Evolutionary conservation across 208 protist genomes (phyloP).

Genomic region (Porcisia deanei): DNA sequence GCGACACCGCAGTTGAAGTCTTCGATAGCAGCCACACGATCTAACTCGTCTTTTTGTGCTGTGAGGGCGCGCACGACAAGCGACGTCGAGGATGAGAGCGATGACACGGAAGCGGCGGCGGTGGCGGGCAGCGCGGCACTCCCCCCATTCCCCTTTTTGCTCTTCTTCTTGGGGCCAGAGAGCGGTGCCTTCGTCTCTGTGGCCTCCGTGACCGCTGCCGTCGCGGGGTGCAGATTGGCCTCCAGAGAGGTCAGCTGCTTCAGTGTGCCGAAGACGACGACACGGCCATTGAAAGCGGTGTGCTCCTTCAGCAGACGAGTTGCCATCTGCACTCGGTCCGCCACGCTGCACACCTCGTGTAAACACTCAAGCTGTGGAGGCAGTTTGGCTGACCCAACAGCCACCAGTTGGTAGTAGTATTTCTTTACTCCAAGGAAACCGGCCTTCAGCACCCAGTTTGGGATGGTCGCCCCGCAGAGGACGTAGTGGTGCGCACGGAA

Average conservation of each 20-base stretch:
- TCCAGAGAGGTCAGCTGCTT: constrained; percentile 41
- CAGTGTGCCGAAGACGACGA: constrained; percentile 72
- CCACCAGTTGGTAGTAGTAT: constrained; percentile 91
- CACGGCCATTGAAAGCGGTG: constrained; percentile 43
- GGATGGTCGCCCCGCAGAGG: constrained; percentile 89
- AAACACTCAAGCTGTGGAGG: constrained; percentile 70
- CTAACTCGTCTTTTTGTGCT: constrained; percentile 49
- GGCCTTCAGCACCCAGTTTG: constrained; percentile 91
- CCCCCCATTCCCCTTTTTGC: constrained; percentile 23
- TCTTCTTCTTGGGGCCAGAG: background rate
- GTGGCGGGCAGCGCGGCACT: background rate
- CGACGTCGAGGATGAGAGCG: constrained; percentile 5
- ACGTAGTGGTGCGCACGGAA: constrained; percentile 91
- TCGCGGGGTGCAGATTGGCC: constrained; percentile 11
- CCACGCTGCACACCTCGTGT: constrained; percentile 41
- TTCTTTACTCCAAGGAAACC: constrained; percentile 92
- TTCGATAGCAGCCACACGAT: constrained; percentile 79
- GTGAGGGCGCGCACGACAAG: constrained; percentile 60
- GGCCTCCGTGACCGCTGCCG: background rate
- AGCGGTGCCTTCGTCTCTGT: constrained; percentile 1
- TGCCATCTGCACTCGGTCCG: constrained; percentile 44
- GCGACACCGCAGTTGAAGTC: constrained; percentile 78
- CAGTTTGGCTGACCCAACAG: constrained; percentile 76
- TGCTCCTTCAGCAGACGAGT: constrained; percentile 34
- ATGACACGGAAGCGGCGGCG: background rate